Evolutionary conservation across 2,329 filamentous ascomycete species (phyloP), one percentile per base, ranked within the genome.

Genomic region (Microdochium trichocladiopsis): DNA sequence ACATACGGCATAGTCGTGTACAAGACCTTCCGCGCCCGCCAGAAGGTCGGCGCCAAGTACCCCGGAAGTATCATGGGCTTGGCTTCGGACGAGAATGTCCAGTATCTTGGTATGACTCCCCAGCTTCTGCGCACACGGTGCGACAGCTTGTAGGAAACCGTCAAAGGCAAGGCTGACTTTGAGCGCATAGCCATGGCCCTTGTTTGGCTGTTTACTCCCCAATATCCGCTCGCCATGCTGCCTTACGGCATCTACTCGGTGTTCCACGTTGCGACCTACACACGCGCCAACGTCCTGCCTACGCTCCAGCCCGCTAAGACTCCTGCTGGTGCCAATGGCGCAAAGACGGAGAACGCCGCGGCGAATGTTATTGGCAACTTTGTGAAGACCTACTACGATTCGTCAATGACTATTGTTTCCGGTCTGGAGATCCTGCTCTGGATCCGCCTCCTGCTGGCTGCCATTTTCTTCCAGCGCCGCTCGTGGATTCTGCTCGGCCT

Each of bases 1-100:
- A 97, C 94, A 11, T 99, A 99, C 71, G 93, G 94, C 59, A 97
- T 99, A 60, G 94, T 99, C 49, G 93, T 99, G 56, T 97, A 96
- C 80, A 99, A 99, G 83, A 92, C 90, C 53, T 90, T 92, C 77
- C 86, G 92, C 60, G 90, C 92, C 61, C 87, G 90, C 60, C 80
- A 88, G 62, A 88, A 90, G 79, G 78, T 84, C 49, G 86, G 87
- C 58, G 83, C 77, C 56, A 84, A 76, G 67, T 70, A 84, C 62
- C 82, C 66, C 67, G 73, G 72, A 37, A 82, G 87, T 53, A 70
- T 79, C 49, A 51, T 93, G 54, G 80, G 84, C 56, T 75, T 96
- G 59, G 76, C 87, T 52, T 78, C 83, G 12, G 94, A 99, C 69
- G 94, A 99, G 80, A 99, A 99, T 71, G 90, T 99, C 50, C 94